Percentiles rank a stretch among this genome's conserved stretches.
phyloP scores from a whole-genome alignment of 305 asterid species.

The Euphrasia arctica region DNA sequence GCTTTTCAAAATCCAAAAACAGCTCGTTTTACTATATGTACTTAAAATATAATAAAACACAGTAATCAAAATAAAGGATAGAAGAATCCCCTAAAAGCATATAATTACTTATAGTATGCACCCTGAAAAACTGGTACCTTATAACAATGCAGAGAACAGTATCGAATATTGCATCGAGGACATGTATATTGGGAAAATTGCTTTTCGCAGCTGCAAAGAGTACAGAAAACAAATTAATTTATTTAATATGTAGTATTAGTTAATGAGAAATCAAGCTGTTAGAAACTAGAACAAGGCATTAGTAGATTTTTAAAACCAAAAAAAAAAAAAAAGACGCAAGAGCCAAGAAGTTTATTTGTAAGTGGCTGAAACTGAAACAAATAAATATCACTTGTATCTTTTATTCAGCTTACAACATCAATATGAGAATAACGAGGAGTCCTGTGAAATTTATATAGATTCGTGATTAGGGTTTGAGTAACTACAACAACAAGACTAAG shows the following conservation, averaged over 20 bases:
- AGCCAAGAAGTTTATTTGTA: not conserved
- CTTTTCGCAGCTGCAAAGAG: conserved; percentile 67
- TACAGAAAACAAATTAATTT: not conserved
- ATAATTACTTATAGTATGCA: conserved; percentile 7
- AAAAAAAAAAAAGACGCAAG: too few species aligned
- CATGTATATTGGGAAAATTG: conserved; percentile 90
- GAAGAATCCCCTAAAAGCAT: not conserved
- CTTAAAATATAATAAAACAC: conserved; percentile 3
- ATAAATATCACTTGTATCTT: not conserved
- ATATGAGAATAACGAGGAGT: not conserved
- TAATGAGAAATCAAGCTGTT: conserved; percentile 3
- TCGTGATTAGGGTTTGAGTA: not conserved
- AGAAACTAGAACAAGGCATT: not conserved
- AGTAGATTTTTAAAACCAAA: not conserved
- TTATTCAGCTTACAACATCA: not conserved
- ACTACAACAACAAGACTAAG: not conserved
- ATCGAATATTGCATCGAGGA: conserved; percentile 83
- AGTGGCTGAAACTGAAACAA: not conserved
- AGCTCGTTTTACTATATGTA: not conserved
- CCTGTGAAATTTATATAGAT: not conserved
- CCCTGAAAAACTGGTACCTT: conserved; percentile 44
- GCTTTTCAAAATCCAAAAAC: conserved; percentile 18
- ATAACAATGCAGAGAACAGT: conserved; percentile 92
- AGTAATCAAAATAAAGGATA: not conserved
- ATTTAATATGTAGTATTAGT: not conserved